phyloP scores from a whole-genome alignment of 1,139 yeast species.

The Candida neerlandica region DNA sequence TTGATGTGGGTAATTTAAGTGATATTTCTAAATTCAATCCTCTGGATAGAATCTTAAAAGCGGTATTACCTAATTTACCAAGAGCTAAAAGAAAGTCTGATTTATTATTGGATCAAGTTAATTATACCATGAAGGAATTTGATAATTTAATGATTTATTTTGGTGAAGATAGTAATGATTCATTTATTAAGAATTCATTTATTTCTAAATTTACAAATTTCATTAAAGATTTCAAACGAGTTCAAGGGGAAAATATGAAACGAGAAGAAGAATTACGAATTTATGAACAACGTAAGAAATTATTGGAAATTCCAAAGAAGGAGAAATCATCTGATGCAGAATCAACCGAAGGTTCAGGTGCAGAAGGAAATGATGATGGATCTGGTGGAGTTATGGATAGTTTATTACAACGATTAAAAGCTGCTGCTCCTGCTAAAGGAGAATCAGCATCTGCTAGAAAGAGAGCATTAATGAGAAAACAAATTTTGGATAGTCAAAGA shows the following conservation, averaged over 20 bases:
- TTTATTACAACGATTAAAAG: slow-evolving; percentile 68
- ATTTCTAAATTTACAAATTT: slow-evolving; percentile 75
- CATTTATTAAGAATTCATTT: slow-evolving; percentile 67
- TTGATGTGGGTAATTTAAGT: slow-evolving; percentile 76
- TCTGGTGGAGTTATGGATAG: slow-evolving; percentile 71
- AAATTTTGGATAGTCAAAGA: slow-evolving; percentile 45
- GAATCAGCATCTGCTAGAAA: slow-evolving; percentile 82
- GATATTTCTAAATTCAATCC: slow-evolving; percentile 79
- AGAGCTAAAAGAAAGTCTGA: slow-evolving; percentile 70
- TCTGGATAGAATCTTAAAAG: slow-evolving; percentile 61
- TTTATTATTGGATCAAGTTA: slow-evolving; percentile 62
- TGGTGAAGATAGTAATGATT: slow-evolving; percentile 76
- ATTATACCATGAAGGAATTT: slow-evolving; percentile 65
- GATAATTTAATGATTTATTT: slow-evolving; percentile 71
- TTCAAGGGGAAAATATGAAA: slow-evolving; percentile 72
- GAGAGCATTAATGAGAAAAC: slow-evolving; percentile 75
- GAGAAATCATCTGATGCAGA: slow-evolving; percentile 8
- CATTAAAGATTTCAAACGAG: slow-evolving; percentile 72
- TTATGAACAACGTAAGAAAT: slow-evolving; percentile 71
- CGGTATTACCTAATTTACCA: slow-evolving; percentile 65
- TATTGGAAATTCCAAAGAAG: slow-evolving; percentile 52
- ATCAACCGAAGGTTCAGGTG: slow-evolving; percentile 31
- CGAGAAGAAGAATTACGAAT: slow-evolving; percentile 79
- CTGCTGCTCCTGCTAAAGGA: slow-evolving; percentile 70
- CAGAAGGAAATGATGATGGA: slow-evolving; percentile 29